phyloP scores from a whole-genome alignment of 1,284 basidiomycete species.

The Trichosporon coremiiforme region DNA sequence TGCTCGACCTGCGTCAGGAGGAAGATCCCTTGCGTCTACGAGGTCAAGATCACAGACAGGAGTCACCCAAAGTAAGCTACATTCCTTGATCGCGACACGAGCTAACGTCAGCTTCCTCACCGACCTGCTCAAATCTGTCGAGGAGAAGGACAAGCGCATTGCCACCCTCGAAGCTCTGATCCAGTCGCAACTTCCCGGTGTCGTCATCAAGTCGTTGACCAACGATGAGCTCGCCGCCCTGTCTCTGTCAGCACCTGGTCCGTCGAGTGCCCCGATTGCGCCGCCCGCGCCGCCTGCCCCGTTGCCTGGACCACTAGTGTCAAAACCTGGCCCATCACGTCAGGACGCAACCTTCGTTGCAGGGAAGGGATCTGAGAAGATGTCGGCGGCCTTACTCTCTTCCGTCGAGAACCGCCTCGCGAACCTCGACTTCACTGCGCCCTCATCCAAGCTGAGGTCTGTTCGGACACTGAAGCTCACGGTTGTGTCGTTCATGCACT shows the following conservation, averaged over 20 bases:
- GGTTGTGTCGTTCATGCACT: conserved; percentile 18
- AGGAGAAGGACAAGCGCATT: conserved; percentile 25
- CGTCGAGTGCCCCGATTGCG: neutral
- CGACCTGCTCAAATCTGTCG: conserved; percentile 22
- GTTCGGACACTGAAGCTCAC: conserved; percentile 12
- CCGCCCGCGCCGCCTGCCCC: neutral
- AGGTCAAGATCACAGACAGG: conserved; percentile 22
- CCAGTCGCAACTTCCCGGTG: conserved; percentile 11
- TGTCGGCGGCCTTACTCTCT: neutral
- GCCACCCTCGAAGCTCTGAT: conserved; percentile 22
- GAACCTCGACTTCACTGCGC: conserved; percentile 17
- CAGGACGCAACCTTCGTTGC: neutral
- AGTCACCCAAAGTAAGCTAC: conserved; percentile 24
- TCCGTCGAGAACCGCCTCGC: conserved; percentile 18
- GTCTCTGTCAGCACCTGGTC: neutral
- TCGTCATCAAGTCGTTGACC: neutral
- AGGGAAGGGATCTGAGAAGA: conserved; percentile 12
- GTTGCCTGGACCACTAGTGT: neutral
- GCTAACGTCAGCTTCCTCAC: conserved; percentile 25
- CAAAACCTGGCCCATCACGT: neutral
- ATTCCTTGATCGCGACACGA: no score
- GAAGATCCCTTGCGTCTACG: conserved; percentile 6
- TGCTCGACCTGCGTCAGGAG: conserved; percentile 4
- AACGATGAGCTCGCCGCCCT: conserved; percentile 12
- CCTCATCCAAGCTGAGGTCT: neutral